phyloP scores from a whole-genome alignment of 2,329 filamentous ascomycete genomes.

The Penicillium sp. region DNA sequence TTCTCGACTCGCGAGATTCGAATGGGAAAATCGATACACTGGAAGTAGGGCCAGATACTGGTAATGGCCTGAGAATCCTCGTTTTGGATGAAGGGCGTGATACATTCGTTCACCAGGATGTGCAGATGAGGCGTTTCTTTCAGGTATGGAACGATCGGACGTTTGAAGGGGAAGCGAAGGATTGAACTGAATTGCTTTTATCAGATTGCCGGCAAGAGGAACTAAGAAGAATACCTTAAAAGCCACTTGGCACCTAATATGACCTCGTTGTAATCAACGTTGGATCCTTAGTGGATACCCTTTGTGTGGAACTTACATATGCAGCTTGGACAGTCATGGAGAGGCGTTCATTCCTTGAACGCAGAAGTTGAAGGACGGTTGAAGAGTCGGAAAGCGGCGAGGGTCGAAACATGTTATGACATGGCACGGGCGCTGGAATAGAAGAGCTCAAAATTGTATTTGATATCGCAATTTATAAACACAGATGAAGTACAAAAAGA shows the following conservation, averaged over 20 bases:
- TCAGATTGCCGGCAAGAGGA: background rate
- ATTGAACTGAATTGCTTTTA: background rate
- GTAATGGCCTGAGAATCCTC: background rate
- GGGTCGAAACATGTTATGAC: background rate
- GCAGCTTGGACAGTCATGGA: background rate
- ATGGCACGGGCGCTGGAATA: background rate
- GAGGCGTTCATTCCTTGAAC: background rate
- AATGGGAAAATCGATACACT: background rate
- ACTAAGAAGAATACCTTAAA: background rate
- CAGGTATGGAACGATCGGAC: background rate
- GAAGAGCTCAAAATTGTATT: conserved; percentile 7
- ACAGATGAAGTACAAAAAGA: conserved; percentile 10
- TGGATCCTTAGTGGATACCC: no score
- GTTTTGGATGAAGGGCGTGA: background rate
- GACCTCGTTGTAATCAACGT: background rate
- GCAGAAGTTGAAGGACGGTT: background rate
- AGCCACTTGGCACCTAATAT: background rate
- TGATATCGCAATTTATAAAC: conserved; percentile 10
- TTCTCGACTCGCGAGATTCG: background rate
- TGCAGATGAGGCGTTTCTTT: background rate
- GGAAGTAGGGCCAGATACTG: background rate
- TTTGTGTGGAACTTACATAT: background rate
- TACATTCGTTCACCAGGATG: background rate
- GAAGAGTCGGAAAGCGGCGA: background rate
- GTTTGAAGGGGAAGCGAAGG: background rate